Conservation (phyloP, 805 yeast genomes). For the Lachancea meyersii region DNA sequence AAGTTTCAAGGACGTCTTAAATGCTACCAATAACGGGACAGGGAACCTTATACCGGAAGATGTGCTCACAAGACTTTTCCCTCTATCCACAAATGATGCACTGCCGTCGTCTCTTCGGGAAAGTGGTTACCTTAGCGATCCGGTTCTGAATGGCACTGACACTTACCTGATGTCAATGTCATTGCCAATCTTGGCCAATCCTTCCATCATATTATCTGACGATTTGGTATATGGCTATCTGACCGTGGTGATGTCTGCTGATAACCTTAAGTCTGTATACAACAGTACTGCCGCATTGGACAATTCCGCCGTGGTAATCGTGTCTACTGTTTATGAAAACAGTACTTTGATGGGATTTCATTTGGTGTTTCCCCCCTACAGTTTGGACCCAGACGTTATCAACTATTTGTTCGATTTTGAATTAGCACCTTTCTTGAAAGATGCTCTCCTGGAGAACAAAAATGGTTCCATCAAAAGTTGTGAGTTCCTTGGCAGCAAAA, state of each 20-base stretch:
- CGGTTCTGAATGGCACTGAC: conserved; percentile 40
- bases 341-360: conserved; percentile 31
- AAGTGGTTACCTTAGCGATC: conserved; percentile 59
- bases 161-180: conserved; percentile 66
- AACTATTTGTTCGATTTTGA: conserved; percentile 25
- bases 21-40: conserved; percentile 38
- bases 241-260: conserved; percentile 50
- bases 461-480: conserved; percentile 40
- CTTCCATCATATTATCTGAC: conserved; percentile 56
- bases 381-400: conserved; percentile 16
- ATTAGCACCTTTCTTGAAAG: conserved; percentile 31
- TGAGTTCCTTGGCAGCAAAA: conserved; percentile 31
- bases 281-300: conserved; percentile 40
- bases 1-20: conserved; percentile 42
- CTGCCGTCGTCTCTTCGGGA: conserved; percentile 40
- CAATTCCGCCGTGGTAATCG: conserved; percentile 30
- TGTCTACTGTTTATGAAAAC: conserved; percentile 26
- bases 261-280: conserved; percentile 36
- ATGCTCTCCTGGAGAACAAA: conserved; percentile 33
- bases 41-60: conserved; percentile 30
- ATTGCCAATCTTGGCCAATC: conserved; percentile 64
- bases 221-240: conserved; percentile 66
- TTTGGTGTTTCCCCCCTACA: conserved; percentile 39
- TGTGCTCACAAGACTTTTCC: conserved; percentile 39
- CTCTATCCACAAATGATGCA: conserved; percentile 43